These are phyloP conservation scores for Chlorencoelia australis DNA, from an alignment of 2,329 filamentous ascomycete species.

Conservation along the genomic window DNA sequence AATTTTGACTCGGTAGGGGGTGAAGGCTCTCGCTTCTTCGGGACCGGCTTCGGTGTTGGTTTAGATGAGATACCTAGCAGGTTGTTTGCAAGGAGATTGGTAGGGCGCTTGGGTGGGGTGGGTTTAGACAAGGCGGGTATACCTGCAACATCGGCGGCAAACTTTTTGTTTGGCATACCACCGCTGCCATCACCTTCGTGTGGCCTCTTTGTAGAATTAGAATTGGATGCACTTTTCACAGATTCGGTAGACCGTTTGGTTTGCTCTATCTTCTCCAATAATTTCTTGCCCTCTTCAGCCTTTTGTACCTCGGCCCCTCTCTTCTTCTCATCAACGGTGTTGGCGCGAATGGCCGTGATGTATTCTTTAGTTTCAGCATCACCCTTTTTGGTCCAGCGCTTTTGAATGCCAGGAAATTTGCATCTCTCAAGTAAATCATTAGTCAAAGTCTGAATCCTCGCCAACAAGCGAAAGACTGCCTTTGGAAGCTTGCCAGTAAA, in stretches of 20 bases:
- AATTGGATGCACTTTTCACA: conserved; percentile 7
- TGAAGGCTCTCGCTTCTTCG: conserved; percentile 27
- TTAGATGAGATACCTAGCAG: conserved; percentile 23
- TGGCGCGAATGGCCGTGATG: conserved; percentile 45
- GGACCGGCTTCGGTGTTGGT: conserved; percentile 23
- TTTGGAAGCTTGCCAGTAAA: conserved; percentile 45
- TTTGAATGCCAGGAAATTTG: conserved; percentile 55
- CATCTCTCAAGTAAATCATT: conserved; percentile 49
- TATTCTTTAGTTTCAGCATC: conserved; percentile 54
- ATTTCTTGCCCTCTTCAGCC: conserved; percentile 19
- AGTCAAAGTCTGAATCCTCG: conserved; percentile 47
- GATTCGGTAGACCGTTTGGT: conserved; percentile 17
- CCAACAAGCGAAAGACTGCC: conserved; percentile 48
- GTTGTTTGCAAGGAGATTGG: conserved; percentile 13
- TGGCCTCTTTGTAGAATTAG: conserved; percentile 22
- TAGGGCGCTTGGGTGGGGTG: conserved; percentile 16
- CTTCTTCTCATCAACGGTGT: conserved; percentile 24
- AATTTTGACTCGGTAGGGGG: conserved; percentile 26
- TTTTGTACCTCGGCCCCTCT: conserved; percentile 35
- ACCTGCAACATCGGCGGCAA: conserved; percentile 22
- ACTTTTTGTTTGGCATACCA: conserved; percentile 26
- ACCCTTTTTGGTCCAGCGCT: conserved; percentile 51
- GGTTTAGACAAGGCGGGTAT: conserved; percentile 19
- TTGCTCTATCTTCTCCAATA: conserved; percentile 18
- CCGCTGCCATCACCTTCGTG: conserved; percentile 24